A percentile compares a stretch with the other conserved stretches of the same genome.
phyloP scores from a whole-genome alignment of 2,329 filamentous ascomycete species.

The Myriosclerotinia scirpicola region DNA sequence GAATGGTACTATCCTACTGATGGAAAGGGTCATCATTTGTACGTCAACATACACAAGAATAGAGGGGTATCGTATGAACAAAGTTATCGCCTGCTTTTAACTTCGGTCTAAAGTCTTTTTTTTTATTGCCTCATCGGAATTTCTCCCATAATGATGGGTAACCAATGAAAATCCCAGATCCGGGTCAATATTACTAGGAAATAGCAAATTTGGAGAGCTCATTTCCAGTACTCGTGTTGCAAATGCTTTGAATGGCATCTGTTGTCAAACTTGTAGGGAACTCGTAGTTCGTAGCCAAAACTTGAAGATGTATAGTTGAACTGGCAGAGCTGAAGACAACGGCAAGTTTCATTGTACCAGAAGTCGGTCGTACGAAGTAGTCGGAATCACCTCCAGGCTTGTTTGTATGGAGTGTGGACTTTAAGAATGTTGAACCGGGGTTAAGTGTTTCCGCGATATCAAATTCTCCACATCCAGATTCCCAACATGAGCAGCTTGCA shows the following conservation, averaged over 20 bases:
- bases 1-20: conserved; percentile 7
- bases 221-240: not conserved
- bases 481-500: conserved; percentile 69
- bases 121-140: not conserved
- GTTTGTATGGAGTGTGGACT: conserved; percentile 68
- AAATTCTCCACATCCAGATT: conserved; percentile 69
- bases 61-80: conserved; percentile 5
- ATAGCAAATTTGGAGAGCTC: conserved; percentile 9
- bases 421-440: conserved; percentile 63
- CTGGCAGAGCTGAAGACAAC: conserved; percentile 58
- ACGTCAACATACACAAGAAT: conserved; percentile 9
- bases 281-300: conserved; percentile 28
- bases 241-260: conserved; percentile 16
- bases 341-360: conserved; percentile 61
- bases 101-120: conserved; percentile 2
- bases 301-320: conserved; percentile 55
- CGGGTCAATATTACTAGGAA: not conserved
- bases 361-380: conserved; percentile 67
- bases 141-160: not conserved
- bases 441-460: conserved; percentile 73
- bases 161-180: conserved; percentile 1
- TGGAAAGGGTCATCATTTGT: not conserved
- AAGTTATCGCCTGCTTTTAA: not conserved
- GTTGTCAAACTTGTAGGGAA: conserved; percentile 17
- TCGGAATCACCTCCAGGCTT: conserved; percentile 65